Base-by-base conservation (phyloP, 306 rosid genomes). In the Cucurbita moschata region DNA sequence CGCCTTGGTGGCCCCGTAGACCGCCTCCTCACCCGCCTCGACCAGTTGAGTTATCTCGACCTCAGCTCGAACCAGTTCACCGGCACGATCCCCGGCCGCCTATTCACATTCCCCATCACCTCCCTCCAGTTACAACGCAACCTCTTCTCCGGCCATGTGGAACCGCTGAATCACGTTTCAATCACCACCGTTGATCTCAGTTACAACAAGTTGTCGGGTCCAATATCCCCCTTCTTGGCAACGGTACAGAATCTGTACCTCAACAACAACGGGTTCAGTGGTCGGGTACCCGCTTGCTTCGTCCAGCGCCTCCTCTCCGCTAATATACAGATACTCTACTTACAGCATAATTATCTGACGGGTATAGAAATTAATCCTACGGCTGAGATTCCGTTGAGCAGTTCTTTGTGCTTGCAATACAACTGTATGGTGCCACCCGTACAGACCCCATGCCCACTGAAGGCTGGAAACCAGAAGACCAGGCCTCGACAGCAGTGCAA, bases 341-440 rank as follows among this genome's bases (percentile, higher is more conserved):
- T 95, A n/a, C 99, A 95, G 83, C 99, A 95, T 50, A 95, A 95
- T 58, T 95, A 74, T 75, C 84, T 95, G 5, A 95, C 96, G 0
- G 99, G 99, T n/a, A 91, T 95, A 16, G 85, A 85, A 83, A 95
- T 95, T 19, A 88, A 83, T 70, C 99, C 99, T 37, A 86, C 96
- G 87, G 99, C 99, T 26, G 97, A 91, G 79, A 95, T 95, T 81
- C 99, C 99, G 0, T 46, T 84, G 75, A 91, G 99, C 74, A 91
- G 86, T 57, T 91, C 96, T 5, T 38, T 95, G 85, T 95, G 99
- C 82, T 87, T 95, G 23, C 96, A 95, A 86, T 95, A 91, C 18
- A 95, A 95, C 19, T 95, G 99, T 47, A 95, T 95, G 99, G 97
- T 95, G 69, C 97, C 93, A 2, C 99, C 99, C 62, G 75, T 95